These are phyloP conservation scores for Fusarium torulosum DNA, from an alignment of 2,329 filamentous ascomycete genomes.

Conservation along the genomic window DNA sequence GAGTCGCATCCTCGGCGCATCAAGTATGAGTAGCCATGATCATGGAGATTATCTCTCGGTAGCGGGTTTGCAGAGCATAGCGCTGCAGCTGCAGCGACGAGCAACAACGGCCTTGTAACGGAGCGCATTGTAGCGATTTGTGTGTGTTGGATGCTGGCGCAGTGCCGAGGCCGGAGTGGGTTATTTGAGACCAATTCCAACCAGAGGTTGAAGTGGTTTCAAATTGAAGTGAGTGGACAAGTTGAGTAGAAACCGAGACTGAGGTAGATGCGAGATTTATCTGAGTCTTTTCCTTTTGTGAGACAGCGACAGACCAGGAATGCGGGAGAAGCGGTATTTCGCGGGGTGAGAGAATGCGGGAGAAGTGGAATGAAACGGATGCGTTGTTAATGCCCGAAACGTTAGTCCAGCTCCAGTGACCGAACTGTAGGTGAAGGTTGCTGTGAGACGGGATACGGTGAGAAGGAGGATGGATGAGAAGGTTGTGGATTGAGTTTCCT, in stretches of 20 bases:
- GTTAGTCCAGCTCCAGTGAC: slow-evolving; percentile 3
- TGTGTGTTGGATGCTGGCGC: slow-evolving; percentile 19
- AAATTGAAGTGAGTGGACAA: slow-evolving; percentile 21
- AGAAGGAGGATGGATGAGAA: slow-evolving; percentile 3
- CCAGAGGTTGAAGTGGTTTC: slow-evolving; percentile 13
- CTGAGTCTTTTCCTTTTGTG: slow-evolving; percentile 19
- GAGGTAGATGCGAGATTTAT: slow-evolving; percentile 26
- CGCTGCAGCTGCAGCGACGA: slow-evolving; percentile 53
- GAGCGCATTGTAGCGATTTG: slow-evolving; percentile 42
- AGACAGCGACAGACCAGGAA: slow-evolving; percentile 34
- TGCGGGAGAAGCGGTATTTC: slow-evolving; percentile 32
- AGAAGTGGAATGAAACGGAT: slow-evolving; percentile 15
- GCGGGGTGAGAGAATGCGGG: slow-evolving; percentile 26
- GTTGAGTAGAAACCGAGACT: slow-evolving; percentile 12
- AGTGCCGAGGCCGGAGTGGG: slow-evolving; percentile 16
- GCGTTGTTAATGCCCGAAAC: slow-evolving; percentile 37
- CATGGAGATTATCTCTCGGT: slow-evolving; percentile 63
- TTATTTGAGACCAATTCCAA: slow-evolving; percentile 31
- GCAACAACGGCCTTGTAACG: slow-evolving; percentile 51
- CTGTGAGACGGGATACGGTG: slow-evolving; percentile 11
- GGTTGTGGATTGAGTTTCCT: slow-evolving; percentile 3
- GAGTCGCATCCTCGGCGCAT: slow-evolving; percentile 63
- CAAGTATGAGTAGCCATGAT: slow-evolving; percentile 64
- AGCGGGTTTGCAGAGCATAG: slow-evolving; percentile 60
- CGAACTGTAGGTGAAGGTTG: slow-evolving; percentile 17